Percentiles rank a stretch among this genome's conserved stretches.
Evolutionary conservation across 805 yeast species (phyloP).

Genomic region (Candida schatavii): DNA sequence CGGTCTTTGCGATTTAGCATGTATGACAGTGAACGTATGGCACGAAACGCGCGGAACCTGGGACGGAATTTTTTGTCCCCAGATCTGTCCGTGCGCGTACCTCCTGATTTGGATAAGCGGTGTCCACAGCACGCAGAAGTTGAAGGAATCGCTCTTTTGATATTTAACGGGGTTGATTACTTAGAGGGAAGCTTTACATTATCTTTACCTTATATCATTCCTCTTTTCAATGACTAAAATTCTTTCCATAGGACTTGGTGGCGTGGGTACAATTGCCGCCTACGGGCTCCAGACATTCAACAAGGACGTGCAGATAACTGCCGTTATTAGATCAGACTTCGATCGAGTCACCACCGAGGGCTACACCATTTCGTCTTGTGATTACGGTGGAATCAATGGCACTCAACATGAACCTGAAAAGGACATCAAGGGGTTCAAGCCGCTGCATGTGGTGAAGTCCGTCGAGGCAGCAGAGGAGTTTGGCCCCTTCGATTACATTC

Average conservation of each 20-base stretch:
- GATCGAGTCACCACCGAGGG: constrained; percentile 26
- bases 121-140: too few species aligned
- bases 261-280: constrained; percentile 35
- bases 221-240: constrained; percentile 16
- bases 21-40: too few species aligned
- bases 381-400: constrained; percentile 23
- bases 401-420: constrained; percentile 14
- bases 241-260: constrained; percentile 34
- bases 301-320: constrained; percentile 25
- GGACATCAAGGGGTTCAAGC: constrained; percentile 20
- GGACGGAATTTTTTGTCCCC: too few species aligned
- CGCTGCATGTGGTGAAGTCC: constrained; percentile 23
- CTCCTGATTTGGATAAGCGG: too few species aligned
- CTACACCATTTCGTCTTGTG: constrained; percentile 27
- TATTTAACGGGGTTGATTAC: too few species aligned
- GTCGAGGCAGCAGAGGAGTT: constrained; percentile 23
- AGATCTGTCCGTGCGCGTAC: too few species aligned
- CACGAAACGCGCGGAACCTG: too few species aligned
- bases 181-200: too few species aligned
- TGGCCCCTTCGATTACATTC: constrained; percentile 31
- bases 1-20: too few species aligned
- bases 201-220: too few species aligned
- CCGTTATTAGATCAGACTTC: constrained; percentile 31
- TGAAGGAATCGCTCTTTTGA: too few species aligned
- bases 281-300: constrained; percentile 22